phyloP scores from a whole-genome alignment of 1,284 basidiomycete genomes.

The Sporisorium exsertum region DNA sequence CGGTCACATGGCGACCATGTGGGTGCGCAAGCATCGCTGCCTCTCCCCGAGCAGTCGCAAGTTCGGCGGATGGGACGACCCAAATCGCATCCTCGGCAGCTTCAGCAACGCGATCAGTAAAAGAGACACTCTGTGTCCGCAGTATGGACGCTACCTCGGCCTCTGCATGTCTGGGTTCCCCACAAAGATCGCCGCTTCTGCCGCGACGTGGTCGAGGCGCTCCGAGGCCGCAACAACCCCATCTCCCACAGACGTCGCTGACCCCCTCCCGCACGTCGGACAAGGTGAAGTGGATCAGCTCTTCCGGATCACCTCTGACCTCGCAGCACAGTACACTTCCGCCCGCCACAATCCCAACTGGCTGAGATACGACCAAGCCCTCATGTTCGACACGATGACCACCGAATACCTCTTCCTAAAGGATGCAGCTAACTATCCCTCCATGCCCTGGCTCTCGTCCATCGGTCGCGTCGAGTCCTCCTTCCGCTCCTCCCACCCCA shows the following conservation, averaged over 20 bases:
- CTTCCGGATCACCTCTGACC: not conserved
- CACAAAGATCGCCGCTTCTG: conserved; percentile 22
- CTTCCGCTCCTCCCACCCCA: conserved; percentile 13
- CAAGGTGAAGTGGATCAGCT: conserved; percentile 5
- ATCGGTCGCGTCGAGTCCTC: conserved; percentile 24
- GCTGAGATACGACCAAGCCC: conserved; percentile 26
- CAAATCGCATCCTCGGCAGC: conserved; percentile 24
- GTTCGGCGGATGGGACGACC: conserved; percentile 8
- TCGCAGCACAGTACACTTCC: conserved; percentile 16
- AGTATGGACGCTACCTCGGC: conserved; percentile 23
- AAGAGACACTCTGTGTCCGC: conserved; percentile 21
- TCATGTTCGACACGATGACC: conserved; percentile 35
- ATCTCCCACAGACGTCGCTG: conserved; percentile 3
- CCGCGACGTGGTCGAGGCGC: conserved; percentile 6
- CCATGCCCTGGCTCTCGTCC: conserved; percentile 44
- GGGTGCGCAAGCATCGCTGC: conserved; percentile 26
- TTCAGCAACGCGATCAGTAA: conserved; percentile 41
- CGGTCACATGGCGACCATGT: conserved; percentile 30
- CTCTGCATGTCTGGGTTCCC: conserved; percentile 40
- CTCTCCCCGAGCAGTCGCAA: conserved; percentile 2
- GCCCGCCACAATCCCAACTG: conserved; percentile 23
- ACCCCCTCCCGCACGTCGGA: conserved; percentile 8
- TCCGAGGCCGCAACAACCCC: not conserved
- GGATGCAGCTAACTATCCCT: conserved; percentile 24
- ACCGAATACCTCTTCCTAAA: conserved; percentile 38